Percentiles rank a stretch among this genome's conserved stretches.
phyloP scores from a whole-genome alignment of 768 basidiomycete species.

The Auricularia cornea region DNA sequence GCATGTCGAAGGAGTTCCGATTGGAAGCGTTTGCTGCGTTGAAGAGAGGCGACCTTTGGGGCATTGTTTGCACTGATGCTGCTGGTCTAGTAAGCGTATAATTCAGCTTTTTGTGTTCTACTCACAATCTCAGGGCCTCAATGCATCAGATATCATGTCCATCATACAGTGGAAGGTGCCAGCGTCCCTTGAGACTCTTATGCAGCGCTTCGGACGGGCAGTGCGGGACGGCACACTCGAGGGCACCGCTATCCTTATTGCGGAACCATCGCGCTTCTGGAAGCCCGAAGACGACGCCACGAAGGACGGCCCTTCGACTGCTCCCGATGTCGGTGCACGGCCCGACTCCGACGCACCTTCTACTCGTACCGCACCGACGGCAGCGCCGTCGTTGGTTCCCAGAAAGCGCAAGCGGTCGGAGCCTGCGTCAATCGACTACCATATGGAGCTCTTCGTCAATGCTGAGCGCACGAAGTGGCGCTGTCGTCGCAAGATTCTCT shows the following conservation, averaged over 20 bases:
- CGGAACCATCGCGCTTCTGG: slow-evolving; percentile 10
- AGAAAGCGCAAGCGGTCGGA: too few species aligned
- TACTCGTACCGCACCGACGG: too few species aligned
- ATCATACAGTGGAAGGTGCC: slow-evolving; percentile 27
- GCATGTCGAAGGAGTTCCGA: slow-evolving; percentile 17
- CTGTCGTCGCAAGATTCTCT: too few species aligned
- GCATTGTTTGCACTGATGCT: slow-evolving; percentile 22
- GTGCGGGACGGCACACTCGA: slow-evolving; percentile 9
- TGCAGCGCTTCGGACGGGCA: slow-evolving; percentile 28
- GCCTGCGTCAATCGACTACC: too few species aligned
- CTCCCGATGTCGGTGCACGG: background rate
- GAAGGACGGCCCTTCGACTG: background rate
- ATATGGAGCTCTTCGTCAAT: too few species aligned
- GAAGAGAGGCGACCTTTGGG: slow-evolving; percentile 15
- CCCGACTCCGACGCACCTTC: too few species aligned
- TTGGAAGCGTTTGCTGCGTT: slow-evolving; percentile 4
- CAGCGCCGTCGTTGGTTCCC: too few species aligned
- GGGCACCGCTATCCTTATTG: slow-evolving; percentile 11
- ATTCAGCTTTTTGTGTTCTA: background rate
- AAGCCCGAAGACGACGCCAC: background rate
- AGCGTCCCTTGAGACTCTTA: slow-evolving; percentile 19
- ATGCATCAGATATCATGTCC: slow-evolving; percentile 25
- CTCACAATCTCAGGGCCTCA: slow-evolving; percentile 24
- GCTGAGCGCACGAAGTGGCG: too few species aligned
- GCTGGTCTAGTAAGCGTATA: slow-evolving; percentile 27